phyloP scores from a whole-genome alignment of 352 stramenopile species.

The Phytophthora melonis region DNA sequence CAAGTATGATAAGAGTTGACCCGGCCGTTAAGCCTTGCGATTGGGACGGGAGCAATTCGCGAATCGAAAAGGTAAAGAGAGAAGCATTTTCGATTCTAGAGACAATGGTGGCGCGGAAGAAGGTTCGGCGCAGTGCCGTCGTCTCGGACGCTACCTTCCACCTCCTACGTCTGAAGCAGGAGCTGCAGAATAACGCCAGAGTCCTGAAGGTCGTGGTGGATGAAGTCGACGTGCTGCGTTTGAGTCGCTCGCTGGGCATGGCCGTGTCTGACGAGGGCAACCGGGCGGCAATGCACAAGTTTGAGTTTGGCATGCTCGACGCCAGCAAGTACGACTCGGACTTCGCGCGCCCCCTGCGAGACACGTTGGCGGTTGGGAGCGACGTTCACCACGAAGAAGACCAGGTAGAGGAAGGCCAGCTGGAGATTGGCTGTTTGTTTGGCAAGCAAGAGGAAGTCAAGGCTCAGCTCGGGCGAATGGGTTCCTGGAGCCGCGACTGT shows the following conservation, averaged over 20 bases:
- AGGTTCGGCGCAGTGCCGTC: background rate
- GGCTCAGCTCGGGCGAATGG: slow-evolving; percentile 43
- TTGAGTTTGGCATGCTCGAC: slow-evolving; percentile 53
- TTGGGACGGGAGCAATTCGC: no score
- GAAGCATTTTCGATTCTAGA: no score
- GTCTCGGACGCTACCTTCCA: slow-evolving; percentile 49
- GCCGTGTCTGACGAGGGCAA: slow-evolving; percentile 30
- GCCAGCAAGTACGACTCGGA: slow-evolving; percentile 65
- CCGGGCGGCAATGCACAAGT: slow-evolving; percentile 36
- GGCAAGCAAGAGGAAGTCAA: slow-evolving; percentile 64
- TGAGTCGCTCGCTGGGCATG: slow-evolving; percentile 62
- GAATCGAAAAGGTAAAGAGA: no score
- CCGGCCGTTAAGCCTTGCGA: no score
- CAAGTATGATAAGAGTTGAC: no score
- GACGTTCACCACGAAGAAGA: background rate
- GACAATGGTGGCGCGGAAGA: slow-evolving; percentile 24
- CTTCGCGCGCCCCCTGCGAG: slow-evolving; percentile 61
- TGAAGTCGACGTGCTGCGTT: slow-evolving; percentile 68
- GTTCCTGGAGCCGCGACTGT: slow-evolving; percentile 45
- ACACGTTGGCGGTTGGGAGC: slow-evolving; percentile 30
- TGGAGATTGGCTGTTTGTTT: slow-evolving; percentile 61
- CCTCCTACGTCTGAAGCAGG: slow-evolving; percentile 42
- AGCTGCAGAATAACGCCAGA: slow-evolving; percentile 62
- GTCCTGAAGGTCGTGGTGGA: slow-evolving; percentile 73
- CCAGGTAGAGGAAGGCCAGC: background rate